Evolutionary conservation across 371 early-diverging fungal genomes (phyloP).

Genomic region (Agmasoma carcini): DNA sequence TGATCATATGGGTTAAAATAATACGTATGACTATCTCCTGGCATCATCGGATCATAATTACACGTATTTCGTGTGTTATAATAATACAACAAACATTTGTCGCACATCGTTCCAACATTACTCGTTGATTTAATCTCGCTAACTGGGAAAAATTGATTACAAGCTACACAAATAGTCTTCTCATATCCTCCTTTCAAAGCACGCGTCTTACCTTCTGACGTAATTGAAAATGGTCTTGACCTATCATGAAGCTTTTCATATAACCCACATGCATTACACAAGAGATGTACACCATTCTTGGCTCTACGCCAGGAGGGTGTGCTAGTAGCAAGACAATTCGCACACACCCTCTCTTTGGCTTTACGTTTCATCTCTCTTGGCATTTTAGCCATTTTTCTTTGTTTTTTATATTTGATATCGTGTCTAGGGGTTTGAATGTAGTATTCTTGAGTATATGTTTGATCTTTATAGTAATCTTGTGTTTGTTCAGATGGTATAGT

Average conservation of each 20-base stretch:
- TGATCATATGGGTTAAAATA: not conserved
- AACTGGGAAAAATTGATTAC: conserved; percentile 19
- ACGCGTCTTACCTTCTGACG: conserved; percentile 52
- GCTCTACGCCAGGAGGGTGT: conserved; percentile 76
- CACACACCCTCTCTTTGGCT: conserved; percentile 56
- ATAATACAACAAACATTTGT: conserved; percentile 17
- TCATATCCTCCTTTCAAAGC: conserved; percentile 49
- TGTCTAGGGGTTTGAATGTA: too few relatives aligned
- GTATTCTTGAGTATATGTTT: too few relatives aligned
- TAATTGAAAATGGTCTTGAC: conserved; percentile 49
- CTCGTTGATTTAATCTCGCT: conserved; percentile 1
- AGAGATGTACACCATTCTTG: conserved; percentile 59
- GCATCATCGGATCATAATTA: too few relatives aligned
- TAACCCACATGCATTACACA: conserved; percentile 72
- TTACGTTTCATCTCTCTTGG: conserved; percentile 39
- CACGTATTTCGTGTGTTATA: too few relatives aligned
- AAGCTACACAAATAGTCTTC: conserved; percentile 43
- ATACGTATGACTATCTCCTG: too few relatives aligned
- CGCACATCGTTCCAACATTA: conserved; percentile 24
- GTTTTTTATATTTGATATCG: too few relatives aligned
- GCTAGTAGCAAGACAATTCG: conserved; percentile 63
- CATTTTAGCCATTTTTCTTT: too few relatives aligned
- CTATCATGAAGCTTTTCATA: conserved; percentile 63
- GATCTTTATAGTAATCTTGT: too few relatives aligned
- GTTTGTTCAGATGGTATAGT: too few relatives aligned